A percentile compares a stretch with the other conserved stretches of the same genome.
Evolutionary conservation across 345 rosid genomes (phyloP).

Genomic region (Linum trigynum): DNA sequence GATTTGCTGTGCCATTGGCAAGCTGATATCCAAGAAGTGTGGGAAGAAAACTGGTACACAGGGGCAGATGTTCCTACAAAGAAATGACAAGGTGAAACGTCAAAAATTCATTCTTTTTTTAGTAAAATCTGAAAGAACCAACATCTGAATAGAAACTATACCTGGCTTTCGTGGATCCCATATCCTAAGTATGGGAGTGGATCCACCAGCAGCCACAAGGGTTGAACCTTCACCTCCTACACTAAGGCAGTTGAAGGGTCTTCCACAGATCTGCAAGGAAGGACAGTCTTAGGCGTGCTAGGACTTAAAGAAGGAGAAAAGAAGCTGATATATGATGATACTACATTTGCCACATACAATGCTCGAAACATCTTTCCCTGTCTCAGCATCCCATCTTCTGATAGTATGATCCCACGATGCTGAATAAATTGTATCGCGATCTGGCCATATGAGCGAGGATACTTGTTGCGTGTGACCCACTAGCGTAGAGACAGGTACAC

Average conservation of each 20-base stretch:
- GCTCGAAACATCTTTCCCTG: slow-evolving; percentile 61
- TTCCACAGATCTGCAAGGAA: slow-evolving; percentile 60
- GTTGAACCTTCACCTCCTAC: slow-evolving; percentile 91
- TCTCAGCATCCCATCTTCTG: slow-evolving; percentile 78
- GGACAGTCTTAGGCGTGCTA: slow-evolving; percentile 3
- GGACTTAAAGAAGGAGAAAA: slow-evolving; percentile 9
- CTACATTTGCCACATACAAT: slow-evolving; percentile 36
- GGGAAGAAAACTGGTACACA: slow-evolving; percentile 69
- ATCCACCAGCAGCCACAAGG: slow-evolving; percentile 83
- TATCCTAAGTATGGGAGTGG: slow-evolving; percentile 81
- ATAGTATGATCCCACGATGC: slow-evolving; percentile 95
- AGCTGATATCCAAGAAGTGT: slow-evolving; percentile 82
- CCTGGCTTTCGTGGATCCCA: slow-evolving; percentile 99
- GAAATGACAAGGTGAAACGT: slow-evolving; percentile 4
- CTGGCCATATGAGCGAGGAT: slow-evolving; percentile 83
- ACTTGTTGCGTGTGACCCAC: slow-evolving; percentile 91
- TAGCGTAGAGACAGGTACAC: slow-evolving; percentile 61
- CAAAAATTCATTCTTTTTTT: not conserved
- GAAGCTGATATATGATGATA: slow-evolving; percentile 11
- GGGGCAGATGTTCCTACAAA: slow-evolving; percentile 83
- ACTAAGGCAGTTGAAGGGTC: slow-evolving; percentile 70
- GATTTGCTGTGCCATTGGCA: slow-evolving; percentile 92
- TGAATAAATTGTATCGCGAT: slow-evolving; percentile 57
- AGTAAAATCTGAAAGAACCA: too few relatives aligned
- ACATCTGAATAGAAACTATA: slow-evolving; percentile 11